A percentile compares a stretch with the other conserved stretches of the same genome.
phyloP scores from a whole-genome alignment of 202 grass and related monocot species.

The Cymbopogon flexuosus region DNA sequence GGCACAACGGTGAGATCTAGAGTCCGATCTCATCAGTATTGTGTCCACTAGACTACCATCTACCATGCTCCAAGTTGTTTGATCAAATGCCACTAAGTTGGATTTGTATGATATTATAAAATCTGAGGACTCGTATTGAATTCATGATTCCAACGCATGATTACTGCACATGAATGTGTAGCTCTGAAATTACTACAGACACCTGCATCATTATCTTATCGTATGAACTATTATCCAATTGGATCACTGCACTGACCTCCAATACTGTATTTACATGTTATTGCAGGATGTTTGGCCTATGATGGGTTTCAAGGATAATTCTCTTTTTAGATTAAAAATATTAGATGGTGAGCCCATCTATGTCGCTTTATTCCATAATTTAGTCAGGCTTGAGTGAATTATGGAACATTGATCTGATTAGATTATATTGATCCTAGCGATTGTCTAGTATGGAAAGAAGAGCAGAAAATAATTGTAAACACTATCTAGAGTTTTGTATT shows the following conservation, averaged over 20 bases:
- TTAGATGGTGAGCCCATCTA: not conserved
- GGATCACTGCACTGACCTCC: not conserved
- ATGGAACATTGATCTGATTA: not conserved
- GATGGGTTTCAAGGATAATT: not conserved
- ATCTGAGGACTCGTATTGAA: not conserved
- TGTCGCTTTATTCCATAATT: not conserved
- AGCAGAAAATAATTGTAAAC: not conserved
- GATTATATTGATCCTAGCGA: not conserved
- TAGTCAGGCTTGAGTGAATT: not conserved
- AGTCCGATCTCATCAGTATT: not conserved
- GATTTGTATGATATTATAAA: not conserved
- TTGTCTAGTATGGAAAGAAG: not conserved
- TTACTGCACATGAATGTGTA: not conserved
- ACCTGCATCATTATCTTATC: not conserved
- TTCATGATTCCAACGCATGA: not conserved
- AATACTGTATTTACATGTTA: not conserved
- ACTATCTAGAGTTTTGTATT: not conserved
- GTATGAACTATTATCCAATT: not conserved
- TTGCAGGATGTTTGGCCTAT: not conserved
- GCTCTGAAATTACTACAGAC: not conserved
- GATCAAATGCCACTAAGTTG: not conserved
- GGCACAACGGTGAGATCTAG: not conserved
- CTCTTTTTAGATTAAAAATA: not conserved
- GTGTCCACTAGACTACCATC: not conserved
- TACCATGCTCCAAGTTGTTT: not conserved